Percentiles rank a stretch among this genome's conserved stretches.
Evolutionary conservation across 768 basidiomycete genomes (phyloP).

Genomic region (Dentipellis fragilis): DNA sequence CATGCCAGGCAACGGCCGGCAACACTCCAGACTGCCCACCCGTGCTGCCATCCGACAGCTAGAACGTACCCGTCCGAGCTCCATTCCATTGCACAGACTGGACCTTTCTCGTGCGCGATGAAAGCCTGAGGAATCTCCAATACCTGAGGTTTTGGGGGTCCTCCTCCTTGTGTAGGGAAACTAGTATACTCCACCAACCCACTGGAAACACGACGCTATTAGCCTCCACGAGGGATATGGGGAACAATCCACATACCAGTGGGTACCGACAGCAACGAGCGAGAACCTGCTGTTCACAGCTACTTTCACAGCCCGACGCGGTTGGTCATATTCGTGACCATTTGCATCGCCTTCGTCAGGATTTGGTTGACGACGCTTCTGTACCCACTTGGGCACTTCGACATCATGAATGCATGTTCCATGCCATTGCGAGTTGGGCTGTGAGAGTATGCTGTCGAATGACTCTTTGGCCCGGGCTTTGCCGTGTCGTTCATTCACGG

Average conservation of each 20-base stretch:
- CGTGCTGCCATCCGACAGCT: constrained; percentile 83
- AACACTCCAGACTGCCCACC: constrained; percentile 88
- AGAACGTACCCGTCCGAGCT: constrained; percentile 93
- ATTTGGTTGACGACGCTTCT: constrained; percentile 58
- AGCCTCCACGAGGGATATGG: constrained; percentile 6
- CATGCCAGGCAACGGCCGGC: constrained; percentile 81
- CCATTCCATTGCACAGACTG: constrained; percentile 72
- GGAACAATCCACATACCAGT: constrained; percentile 32
- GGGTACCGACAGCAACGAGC: constrained; percentile 69
- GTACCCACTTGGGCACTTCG: constrained; percentile 66
- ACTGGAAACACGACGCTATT: constrained; percentile 24
- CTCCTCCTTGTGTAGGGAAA: constrained; percentile 56
- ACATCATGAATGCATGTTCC: constrained; percentile 77
- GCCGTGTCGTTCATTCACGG: not conserved
- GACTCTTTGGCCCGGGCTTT: constrained; percentile 2
- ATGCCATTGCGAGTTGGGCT: constrained; percentile 36
- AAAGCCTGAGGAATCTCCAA: constrained; percentile 56
- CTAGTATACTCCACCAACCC: constrained; percentile 58
- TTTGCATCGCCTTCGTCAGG: constrained; percentile 27
- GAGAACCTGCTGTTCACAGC: constrained; percentile 78
- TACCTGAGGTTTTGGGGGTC: constrained; percentile 47
- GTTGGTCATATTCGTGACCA: constrained; percentile 44
- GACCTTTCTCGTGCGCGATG: constrained; percentile 42
- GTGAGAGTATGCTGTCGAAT: constrained; percentile 2
- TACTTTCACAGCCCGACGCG: constrained; percentile 51